phyloP scores from a whole-genome alignment of 1,139 yeast species.

The Kodamaea sp. region DNA sequence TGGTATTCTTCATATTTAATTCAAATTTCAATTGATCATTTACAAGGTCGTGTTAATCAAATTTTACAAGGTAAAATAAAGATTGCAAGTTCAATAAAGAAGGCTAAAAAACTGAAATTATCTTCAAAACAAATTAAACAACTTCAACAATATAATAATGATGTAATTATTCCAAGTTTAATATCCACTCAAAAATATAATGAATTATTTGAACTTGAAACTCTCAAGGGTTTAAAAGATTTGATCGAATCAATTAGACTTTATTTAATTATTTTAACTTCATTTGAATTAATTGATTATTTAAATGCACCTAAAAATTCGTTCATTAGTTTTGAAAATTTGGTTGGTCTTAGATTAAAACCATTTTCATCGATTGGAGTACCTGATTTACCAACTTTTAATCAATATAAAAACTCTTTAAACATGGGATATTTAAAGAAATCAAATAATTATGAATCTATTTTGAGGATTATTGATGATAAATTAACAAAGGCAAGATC shows the following conservation, averaged over 20 bases:
- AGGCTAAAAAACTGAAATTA: constrained; percentile 19
- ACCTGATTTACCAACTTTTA: constrained; percentile 59
- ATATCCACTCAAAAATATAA: constrained; percentile 18
- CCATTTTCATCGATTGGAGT: constrained; percentile 81
- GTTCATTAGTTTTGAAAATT: constrained; percentile 43
- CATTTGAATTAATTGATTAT: constrained; percentile 25
- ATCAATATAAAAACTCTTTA: constrained; percentile 25
- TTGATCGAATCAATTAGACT: constrained; percentile 26
- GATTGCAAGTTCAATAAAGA: constrained; percentile 38
- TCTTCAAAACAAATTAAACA: background rate
- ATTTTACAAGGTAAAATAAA: constrained; percentile 35
- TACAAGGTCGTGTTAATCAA: constrained; percentile 42
- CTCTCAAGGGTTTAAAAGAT: constrained; percentile 27
- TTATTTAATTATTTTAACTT: constrained; percentile 22
- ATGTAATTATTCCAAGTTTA: constrained; percentile 23
- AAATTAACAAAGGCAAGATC: constrained; percentile 10
- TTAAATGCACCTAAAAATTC: constrained; percentile 34
- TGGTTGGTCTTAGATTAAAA: constrained; percentile 72
- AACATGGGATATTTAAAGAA: constrained; percentile 8
- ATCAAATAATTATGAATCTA: constrained; percentile 8
- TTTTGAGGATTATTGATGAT: constrained; percentile 10
- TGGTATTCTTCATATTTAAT: constrained; percentile 62
- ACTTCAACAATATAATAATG: constrained; percentile 9
- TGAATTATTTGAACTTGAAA: constrained; percentile 14
- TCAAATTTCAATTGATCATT: constrained; percentile 45